Evolutionary conservation across 1,139 yeast genomes (phyloP).

Genomic region (Candida sanyaensis): DNA sequence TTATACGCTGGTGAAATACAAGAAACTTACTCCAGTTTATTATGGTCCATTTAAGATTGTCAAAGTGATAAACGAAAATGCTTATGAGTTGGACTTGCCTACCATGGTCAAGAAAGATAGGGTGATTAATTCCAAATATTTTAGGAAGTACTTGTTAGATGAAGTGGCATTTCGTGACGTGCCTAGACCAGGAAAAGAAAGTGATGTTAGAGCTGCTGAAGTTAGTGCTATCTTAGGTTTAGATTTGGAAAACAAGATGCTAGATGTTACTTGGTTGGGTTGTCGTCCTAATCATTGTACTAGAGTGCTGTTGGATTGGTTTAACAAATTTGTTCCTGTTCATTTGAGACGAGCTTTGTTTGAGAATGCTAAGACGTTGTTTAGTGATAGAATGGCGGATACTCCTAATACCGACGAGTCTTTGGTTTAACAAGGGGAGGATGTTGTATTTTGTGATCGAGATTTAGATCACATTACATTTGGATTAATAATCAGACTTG

Average conservation of each 20-base stretch:
- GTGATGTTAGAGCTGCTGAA: conserved; percentile 1
- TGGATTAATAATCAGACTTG: no score
- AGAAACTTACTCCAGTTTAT: conserved; percentile 3
- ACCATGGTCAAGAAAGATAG: conserved; percentile 3
- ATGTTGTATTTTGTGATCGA: no score
- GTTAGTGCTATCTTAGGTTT: background rate
- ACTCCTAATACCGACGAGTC: no score
- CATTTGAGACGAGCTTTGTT: no score
- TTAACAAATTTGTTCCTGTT: background rate
- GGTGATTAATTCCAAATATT: conserved; percentile 3
- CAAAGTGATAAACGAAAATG: conserved; percentile 4
- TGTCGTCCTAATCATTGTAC: conserved; percentile 1
- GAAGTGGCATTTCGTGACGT: background rate
- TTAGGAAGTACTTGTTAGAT: conserved; percentile 1
- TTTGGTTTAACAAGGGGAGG: no score
- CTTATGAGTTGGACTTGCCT: conserved; percentile 7
- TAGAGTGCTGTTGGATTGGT: conserved; percentile 1
- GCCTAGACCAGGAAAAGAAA: background rate
- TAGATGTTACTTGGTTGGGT: conserved; percentile 2
- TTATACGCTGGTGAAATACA: background rate
- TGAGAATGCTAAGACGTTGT: no score
- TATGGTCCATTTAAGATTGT: conserved; percentile 8
- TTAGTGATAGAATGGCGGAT: no score
- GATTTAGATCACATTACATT: no score
- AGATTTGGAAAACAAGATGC: background rate